Base-by-base conservation (phyloP, 805 yeast species). In the Candida nonsorbophila region DNA sequence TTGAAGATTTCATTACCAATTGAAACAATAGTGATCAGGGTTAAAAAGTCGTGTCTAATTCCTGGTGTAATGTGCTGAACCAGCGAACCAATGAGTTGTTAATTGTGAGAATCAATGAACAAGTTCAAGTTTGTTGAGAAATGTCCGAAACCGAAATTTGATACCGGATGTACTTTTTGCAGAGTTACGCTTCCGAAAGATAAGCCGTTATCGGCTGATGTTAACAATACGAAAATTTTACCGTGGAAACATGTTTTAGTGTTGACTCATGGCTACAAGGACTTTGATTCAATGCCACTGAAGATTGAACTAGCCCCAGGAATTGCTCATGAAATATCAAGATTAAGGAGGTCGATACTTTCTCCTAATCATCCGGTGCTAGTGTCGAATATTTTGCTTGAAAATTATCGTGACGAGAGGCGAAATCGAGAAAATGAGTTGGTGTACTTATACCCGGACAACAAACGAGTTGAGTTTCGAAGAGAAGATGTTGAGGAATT, bases 151-250 rank as follows among this genome's bases (percentile, higher is more conserved):
- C 80, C 83, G 1, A 36, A 25, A 6, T 53, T 51, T 27, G 79
- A 77, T 36, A 74, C 82, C 0, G 83, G 83, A 1, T 78, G 84
- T 44, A 78, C 85, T 0, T 56, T 48, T 36, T 81, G 87, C 41
- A 43, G 51, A 23, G 20, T 46, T 3, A 11, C 21, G 10, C 27
- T 41, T 8, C 53, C 56, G 0, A 41, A 43, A 17, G 60, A 68
- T 33, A 81, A 77, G 2, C 38, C 37, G 19, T 34, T 25, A 12
- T 22, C 24, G 12, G 37, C 22, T 10, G 14, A 17, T 14, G 20
- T 39, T 11, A 50, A 59, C 16, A 64, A 66, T 9, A 72, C 86
- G 0, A 65, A 66, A 17, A 70, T 74, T 0, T 40, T 52, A 3
- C 68, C 72, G 5, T 69, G 74, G 69, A 76, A 74, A 35, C 84